Base-by-base conservation (phyloP, 2,329 filamentous ascomycete species). In the Aureobasidium sp. region DNA sequence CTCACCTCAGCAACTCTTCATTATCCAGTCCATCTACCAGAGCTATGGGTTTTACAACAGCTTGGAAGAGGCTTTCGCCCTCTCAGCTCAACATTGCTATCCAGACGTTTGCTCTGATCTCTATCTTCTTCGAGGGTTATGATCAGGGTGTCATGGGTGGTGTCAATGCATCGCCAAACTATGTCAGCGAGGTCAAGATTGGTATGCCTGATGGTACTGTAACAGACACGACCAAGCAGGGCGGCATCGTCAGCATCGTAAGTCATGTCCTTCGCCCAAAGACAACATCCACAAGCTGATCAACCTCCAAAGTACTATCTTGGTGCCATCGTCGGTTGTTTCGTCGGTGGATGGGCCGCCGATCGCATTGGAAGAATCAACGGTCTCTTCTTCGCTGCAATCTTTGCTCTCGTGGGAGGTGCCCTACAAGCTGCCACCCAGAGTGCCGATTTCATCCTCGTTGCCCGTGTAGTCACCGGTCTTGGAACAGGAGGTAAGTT, bases 121-220 rank as follows among this genome's bases (percentile, higher is more conserved):
- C 67, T 8, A 70, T 72, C 47, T 72, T 77, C 66, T 77, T 76
- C 65, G 70, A 74, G 73, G 80, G 81, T 22, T 83, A 82, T 70
- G 79, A 82, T 63, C 81, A 82, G 66, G 80, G 80, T 57, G 79
- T 82, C n/a, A 78, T 81, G 75, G 79, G 80, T 53, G 77, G 77
- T 44, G 78, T 82, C 53, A 82, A 80, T 63, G 69, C 69, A 9
- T 73, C 76, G 14, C 75, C 75, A 1, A 68, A 71, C 53, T 79
- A 77, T 67, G 73, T 79, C 25, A 66, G 67, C 14, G 71, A 75
- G 66, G 77, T 81, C 9, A 74, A 75, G 48, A 81, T 82, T 49
- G 80, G 81, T 17, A 53, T 64, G 11, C 31, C 74, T 0, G 75
- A 79, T 65, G 80, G 77, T 29, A 76, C 72, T 3, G 75, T 82